Percentiles rank a stretch among this genome's conserved stretches.
phyloP scores from a whole-genome alignment of 129 eudicot genomes.

The Artemisia argyi region DNA sequence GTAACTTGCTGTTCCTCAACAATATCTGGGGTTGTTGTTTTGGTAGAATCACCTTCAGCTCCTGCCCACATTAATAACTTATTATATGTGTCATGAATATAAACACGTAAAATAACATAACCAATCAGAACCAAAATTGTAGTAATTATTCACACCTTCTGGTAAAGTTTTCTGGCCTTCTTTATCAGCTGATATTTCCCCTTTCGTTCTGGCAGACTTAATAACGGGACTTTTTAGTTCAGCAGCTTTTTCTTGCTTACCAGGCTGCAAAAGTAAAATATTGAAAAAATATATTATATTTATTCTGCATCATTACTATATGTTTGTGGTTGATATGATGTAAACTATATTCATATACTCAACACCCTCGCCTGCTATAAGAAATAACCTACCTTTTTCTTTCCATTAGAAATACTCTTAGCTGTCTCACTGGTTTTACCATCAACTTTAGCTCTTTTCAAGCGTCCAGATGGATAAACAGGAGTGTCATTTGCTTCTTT shows the following conservation, averaged over 20 bases:
- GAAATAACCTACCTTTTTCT: slow-evolving; percentile 52
- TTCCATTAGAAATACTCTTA: slow-evolving; percentile 33
- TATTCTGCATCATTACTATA: no score
- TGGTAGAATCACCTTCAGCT: slow-evolving; percentile 19
- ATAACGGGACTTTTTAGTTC: background rate
- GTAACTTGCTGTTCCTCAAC: slow-evolving; percentile 1
- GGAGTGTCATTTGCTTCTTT: slow-evolving; percentile 28
- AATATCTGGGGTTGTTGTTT: slow-evolving; percentile 15
- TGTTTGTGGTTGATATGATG: no score
- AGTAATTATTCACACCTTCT: slow-evolving; percentile 33
- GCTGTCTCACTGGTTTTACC: slow-evolving; percentile 17
- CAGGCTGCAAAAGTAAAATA: slow-evolving; percentile 40
- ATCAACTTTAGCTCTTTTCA: slow-evolving; percentile 21
- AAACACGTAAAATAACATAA: slow-evolving; percentile 1
- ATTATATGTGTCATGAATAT: background rate
- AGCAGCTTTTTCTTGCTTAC: slow-evolving; percentile 29
- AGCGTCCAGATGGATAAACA: slow-evolving; percentile 2
- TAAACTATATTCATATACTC: background rate
- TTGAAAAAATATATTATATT: background rate
- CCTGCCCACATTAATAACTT: slow-evolving; percentile 29
- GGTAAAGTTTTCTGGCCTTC: slow-evolving; percentile 15
- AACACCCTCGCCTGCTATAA: background rate
- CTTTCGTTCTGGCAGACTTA: slow-evolving; percentile 23
- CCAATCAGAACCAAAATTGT: background rate
- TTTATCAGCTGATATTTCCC: slow-evolving; percentile 16